phyloP scores from a whole-genome alignment of 495 filamentous ascomycete genomes.

The Penicillium verhagenii region DNA sequence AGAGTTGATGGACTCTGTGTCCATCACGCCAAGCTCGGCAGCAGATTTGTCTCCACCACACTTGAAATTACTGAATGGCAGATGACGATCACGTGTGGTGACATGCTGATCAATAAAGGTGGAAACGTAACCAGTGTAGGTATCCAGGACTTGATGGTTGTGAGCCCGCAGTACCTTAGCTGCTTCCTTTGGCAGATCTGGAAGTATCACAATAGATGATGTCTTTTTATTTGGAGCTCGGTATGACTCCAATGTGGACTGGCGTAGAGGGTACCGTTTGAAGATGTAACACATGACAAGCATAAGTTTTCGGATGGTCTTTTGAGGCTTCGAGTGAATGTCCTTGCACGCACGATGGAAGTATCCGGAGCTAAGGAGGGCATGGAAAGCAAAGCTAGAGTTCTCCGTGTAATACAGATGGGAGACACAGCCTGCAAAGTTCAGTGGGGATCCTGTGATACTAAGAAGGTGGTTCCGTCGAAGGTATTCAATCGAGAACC shows the following conservation, averaged over 20 bases:
- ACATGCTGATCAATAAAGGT: conserved; percentile 67
- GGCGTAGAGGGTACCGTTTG: conserved; percentile 48
- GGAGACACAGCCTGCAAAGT: conserved; percentile 64
- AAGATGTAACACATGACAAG: conserved; percentile 70
- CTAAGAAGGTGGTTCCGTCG: conserved; percentile 64
- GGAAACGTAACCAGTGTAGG: conserved; percentile 65
- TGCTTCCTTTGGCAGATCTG: conserved; percentile 58
- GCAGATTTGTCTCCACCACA: background rate
- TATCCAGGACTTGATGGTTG: conserved; percentile 58
- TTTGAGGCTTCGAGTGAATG: conserved; percentile 35
- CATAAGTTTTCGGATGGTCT: conserved; percentile 52
- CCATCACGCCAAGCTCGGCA: conserved; percentile 2
- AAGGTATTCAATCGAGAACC: conserved; percentile 80
- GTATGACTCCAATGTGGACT: conserved; percentile 41
- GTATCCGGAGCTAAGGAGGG: conserved; percentile 64
- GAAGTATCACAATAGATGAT: conserved; percentile 60
- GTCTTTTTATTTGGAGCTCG: conserved; percentile 44
- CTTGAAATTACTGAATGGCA: conserved; percentile 55
- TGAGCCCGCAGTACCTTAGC: conserved; percentile 54
- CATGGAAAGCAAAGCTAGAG: conserved; percentile 70
- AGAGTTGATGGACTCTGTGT: background rate
- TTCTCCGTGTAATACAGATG: conserved; percentile 76
- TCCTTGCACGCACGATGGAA: conserved; percentile 61
- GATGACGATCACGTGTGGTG: conserved; percentile 41
- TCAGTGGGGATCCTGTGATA: conserved; percentile 57